Base-by-base conservation (phyloP, 176 grass and related monocot genomes). In the Thinopyrum elongatum region DNA sequence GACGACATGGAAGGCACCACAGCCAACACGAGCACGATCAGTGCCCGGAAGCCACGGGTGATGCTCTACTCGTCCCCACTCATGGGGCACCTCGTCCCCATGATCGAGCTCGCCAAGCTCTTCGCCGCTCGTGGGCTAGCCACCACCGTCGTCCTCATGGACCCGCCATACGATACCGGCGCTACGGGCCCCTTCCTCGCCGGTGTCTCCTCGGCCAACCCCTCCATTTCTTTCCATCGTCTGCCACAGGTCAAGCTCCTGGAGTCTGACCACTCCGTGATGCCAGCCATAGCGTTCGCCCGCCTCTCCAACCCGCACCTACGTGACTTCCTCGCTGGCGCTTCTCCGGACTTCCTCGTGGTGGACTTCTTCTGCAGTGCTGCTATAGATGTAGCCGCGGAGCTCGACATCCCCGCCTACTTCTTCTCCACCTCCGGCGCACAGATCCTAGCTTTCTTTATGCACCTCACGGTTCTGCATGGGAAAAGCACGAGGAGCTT, bases 71-170 rank as follows among this genome's bases (percentile, higher is more conserved):
- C 93, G 0, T 91, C 89, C 17, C 86, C 81, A 2, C 88, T 81
- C 47, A 92, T 91, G 83, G 93, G 93, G 47, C 93, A 95, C 71
- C 84, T 95, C 25, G 87, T 95, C 23, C 90, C 93, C 59, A 93
- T 95, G 91, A 87, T 95, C 19, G 53, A 58, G 53, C 53, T 58
- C 53, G 53, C 53, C 53, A 58, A 58, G 53, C 53, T 58, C 53
- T 80, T 93, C 64, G 81, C 79, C 57, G 76, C 58, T 31, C 86
- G 84, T 8, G 93, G 91, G 0, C 55, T 93, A 17, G 30, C 53
- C 19, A 83, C 90, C 44, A 87, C 88, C 6, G 70, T 95, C 74
- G 57, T 88, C 17, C 90, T 87, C 55, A 51, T 94, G 57, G 87
- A 92, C 46, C 92, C 92, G n/a, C 89, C 89, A 4, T 92, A 85